Percentiles rank a stretch among this genome's conserved stretches.
phyloP scores from a whole-genome alignment of 208 protist genomes.

The Tritrichomonas foetus region DNA sequence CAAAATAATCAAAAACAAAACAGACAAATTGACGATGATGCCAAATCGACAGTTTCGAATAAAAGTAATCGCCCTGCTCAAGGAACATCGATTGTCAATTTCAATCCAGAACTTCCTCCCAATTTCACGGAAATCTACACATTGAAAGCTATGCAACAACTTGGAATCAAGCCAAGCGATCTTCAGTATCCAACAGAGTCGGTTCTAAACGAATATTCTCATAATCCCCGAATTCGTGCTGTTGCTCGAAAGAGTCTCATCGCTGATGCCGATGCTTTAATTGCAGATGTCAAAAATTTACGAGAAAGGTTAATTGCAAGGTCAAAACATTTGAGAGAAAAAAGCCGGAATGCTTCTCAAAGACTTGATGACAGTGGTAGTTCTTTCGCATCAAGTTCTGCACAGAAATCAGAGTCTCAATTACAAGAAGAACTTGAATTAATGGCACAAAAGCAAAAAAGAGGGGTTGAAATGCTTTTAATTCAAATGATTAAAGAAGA shows the following conservation, averaged over 20 bases:
- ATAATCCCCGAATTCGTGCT: neutral
- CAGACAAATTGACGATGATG: too few species aligned
- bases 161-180: neutral
- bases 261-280: neutral
- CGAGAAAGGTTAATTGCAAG: neutral
- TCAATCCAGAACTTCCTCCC: neutral
- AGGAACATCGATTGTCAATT: neutral
- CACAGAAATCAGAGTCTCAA: neutral
- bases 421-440: neutral
- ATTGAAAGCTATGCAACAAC: neutral
- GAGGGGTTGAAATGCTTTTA: neutral
- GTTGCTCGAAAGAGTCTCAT: neutral
- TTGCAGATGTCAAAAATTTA: neutral
- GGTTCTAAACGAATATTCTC: neutral
- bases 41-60: too few species aligned
- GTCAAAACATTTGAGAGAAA: neutral
- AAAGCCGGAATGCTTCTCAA: too few species aligned
- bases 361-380: too few species aligned
- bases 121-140: neutral
- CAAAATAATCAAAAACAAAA: too few species aligned
- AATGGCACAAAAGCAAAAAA: neutral
- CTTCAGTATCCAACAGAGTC: neutral
- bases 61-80: neutral
- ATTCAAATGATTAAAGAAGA: neutral
- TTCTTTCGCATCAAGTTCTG: too few species aligned